phyloP scores from a whole-genome alignment of 148 eudicot genomes.

The Arctostaphylos glauca region DNA sequence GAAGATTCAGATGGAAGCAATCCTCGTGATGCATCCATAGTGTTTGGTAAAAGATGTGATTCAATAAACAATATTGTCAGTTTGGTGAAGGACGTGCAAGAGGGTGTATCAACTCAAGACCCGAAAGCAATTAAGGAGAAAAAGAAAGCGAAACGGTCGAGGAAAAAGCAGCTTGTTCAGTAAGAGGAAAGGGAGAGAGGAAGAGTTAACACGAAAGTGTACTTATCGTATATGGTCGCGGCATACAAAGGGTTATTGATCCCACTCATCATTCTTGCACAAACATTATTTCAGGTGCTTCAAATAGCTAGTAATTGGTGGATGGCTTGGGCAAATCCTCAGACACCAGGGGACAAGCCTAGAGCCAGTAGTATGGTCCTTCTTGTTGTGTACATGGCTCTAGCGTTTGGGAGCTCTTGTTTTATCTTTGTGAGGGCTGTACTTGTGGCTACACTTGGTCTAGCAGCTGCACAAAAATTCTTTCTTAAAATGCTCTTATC shows the following conservation, averaged over 20 bases:
- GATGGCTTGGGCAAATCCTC: constrained; percentile 99
- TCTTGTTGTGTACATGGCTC: constrained; percentile 88
- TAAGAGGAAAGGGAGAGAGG: constrained; percentile 95
- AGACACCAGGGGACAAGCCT: constrained; percentile 67
- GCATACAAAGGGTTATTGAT: constrained; percentile 84
- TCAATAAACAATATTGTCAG: constrained; percentile 33
- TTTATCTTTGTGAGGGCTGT: constrained; percentile 86
- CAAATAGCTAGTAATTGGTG: constrained; percentile 98
- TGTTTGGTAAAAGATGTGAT: constrained; percentile 34
- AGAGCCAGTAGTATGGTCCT: constrained; percentile 65
- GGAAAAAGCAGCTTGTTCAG: constrained; percentile 88
- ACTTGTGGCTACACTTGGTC: constrained; percentile 84
- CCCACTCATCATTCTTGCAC: constrained; percentile 80
- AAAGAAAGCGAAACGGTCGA: constrained; percentile 84
- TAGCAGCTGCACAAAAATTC: constrained; percentile 82
- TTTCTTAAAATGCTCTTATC: constrained; percentile 73
- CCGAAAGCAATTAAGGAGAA: constrained; percentile 73
- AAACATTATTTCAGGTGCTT: constrained; percentile 74
- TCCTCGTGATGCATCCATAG: constrained; percentile 28
- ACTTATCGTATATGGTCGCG: constrained; percentile 81
- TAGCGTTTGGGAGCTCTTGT: constrained; percentile 90
- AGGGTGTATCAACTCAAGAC: constrained; percentile 53
- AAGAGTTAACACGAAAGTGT: constrained; percentile 82
- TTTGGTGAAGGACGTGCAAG: constrained; percentile 58
- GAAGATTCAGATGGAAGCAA: constrained; percentile 64